Base-by-base conservation (phyloP, 2,329 filamentous ascomycete species). In the Chaetomiaceae sp. region DNA sequence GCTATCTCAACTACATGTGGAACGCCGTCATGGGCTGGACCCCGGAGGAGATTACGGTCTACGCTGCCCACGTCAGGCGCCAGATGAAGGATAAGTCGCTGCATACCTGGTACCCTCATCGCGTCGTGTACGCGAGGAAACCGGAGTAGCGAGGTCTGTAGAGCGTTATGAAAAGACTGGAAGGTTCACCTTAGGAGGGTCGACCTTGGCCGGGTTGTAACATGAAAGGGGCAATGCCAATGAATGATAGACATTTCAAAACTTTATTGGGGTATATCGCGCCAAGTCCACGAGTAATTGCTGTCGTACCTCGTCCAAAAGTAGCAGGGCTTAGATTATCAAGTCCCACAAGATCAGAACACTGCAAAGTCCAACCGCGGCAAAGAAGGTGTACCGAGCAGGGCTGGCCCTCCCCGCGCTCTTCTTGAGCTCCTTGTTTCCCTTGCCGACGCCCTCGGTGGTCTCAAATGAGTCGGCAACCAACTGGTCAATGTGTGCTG, bases 371-470 rank as follows among this genome's bases (percentile, higher is more conserved):
- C 87, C 84, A 54, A 85, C 84, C 4, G 87, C 87, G n/a, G 84
- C 86, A 68, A 88, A 91, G 63, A 92, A 92, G 0, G 90, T 89
- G 62, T 85, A 84, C 66, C 85, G 83, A 27, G 89, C 89, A 39
- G 85, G 79, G 70, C 88, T 90, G 36, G 81, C 78, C 60, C 84
- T 77, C 66, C 88, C 79, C 1, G 81, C 84, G 25, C 92, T 94
- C 65, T 87, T 84, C 73, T 94, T 94, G 48, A 99, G 76, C 75
- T 97, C 86, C 71, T 87, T 88, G 73, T 99, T 99, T 17, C 92
- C 94, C 54, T 84, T 84, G 14, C 87, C 87, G 47, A 99, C 83
- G 65, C 97, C 96, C 66, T 92, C 88, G 23, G 85, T 83, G 9
- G 91, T 96, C 29, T 82, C 79, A 56, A 85, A 80, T 1, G 90